Evolutionary conservation across 768 basidiomycete species (phyloP), one percentile per base, ranked within the genome.

Genomic region (Clathrus columnatus): DNA sequence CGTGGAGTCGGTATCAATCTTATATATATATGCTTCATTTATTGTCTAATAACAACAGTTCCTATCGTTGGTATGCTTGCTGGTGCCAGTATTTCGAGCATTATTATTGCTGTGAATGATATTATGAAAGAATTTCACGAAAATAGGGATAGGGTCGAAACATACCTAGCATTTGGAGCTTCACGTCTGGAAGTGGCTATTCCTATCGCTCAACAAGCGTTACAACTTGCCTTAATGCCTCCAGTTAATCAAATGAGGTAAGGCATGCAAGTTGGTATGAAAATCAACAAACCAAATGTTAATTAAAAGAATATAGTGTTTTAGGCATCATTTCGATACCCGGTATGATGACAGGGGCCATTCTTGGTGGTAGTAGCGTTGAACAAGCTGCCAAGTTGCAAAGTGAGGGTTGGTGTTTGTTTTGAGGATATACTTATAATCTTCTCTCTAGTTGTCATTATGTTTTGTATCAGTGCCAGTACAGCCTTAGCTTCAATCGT

Each of bases 331-430:
- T 87, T 52, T 70, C 85, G 17, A 88, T 87, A 54, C 85, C 85
- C 0, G 89, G 90, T 2, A 91, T 90, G 87, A 91, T 92, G 87
- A 90, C 87, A 0, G 91, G 91, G 59, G 88, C 91, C 4, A 85
- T 94, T 58, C 81, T 93, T 16, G 92, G 88, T 14, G 91, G 91
- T 0, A 80, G 87, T 10, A 83, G 84, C 26, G 87, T 93, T 41
- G 76, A 87, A 21, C 88, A 91, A 68, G 92, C 91, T 0, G 88
- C 88, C 1, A 81, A 83, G 50, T 71, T 94, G 16, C 91, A 94
- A 62, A 92, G 70, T 73, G 61, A 61, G 68, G 60, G 18, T 7
- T 5, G 7, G 1, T 6, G 16, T 27, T 27, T 20, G 16, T 49
- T 16, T 30, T 44, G 6, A 2, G n/a, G n/a, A 18, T 4, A 23